Base-by-base conservation (phyloP, 768 basidiomycete species). In the Lentinula guzmanii region DNA sequence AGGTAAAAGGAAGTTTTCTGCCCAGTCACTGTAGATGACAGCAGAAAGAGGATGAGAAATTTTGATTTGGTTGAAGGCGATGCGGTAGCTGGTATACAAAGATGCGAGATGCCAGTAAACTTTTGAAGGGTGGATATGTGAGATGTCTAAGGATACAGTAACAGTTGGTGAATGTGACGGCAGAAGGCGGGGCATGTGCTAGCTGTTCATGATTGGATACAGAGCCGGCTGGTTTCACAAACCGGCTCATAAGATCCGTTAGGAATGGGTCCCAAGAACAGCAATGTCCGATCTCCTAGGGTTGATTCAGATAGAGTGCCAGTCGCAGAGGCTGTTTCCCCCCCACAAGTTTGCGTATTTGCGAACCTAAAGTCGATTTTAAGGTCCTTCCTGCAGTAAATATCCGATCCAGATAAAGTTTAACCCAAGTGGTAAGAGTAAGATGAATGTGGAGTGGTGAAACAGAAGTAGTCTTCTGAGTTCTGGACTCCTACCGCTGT, bases 21-120 rank as follows among this genome's bases (percentile, higher is more conserved):
- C 34, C 16, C 41, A 51, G 42, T 42, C 2, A 55, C 8, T 41
- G 13, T 56, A 56, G 55, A 56, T 45, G 39, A 56, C 43, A 56
- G 55, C 55, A 56, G 41, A 41, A 56, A 28, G 15, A 9, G 11
- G 13, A 28, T 1, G 37, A 39, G 37, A 13, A 28, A 28, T 39
- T 21, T 39, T 37, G n/a, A 35, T 37, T 54, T 54, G 0, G 28
- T 15, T 56, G 41, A 55, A 10, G 41, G 9, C 15, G 35, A 56
- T 56, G 55, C 55, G 55, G 43, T 37, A 41, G 55, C 24, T 56
- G 42, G 41, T 56, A 41, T 56, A 56, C 55, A 56, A 56, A 18
- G 28, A 21, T 48, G 56, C 18, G 34, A 31, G 46, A 59, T 51
- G 33, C 46, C 33, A 21, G 13, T 51, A 21, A 56, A 56, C 15